Evolutionary conservation across 768 basidiomycete species (phyloP).

Genomic region (Mycena rosella): DNA sequence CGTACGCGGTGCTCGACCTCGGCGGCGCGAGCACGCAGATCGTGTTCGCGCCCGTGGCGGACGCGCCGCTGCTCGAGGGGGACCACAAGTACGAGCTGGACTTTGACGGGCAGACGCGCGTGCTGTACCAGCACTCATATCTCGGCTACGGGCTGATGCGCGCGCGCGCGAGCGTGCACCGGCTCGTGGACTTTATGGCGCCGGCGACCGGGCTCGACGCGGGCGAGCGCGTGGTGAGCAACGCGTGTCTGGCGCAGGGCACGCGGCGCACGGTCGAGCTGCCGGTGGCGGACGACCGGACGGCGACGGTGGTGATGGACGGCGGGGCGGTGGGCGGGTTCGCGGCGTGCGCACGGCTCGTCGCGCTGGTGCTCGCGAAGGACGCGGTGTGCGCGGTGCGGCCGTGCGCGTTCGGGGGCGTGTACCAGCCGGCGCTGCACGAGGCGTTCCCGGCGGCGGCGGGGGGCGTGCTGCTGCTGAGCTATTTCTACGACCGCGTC

Average conservation of each 20-base stretch:
- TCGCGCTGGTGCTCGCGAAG: conserved; percentile 94
- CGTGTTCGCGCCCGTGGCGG: conserved; percentile 89
- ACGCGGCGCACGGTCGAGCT: conserved; percentile 76
- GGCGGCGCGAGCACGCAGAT: conserved; percentile 99
- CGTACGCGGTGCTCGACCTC: conserved; percentile 94
- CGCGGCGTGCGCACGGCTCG: conserved; percentile 85
- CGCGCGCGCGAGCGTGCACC: conserved; percentile 87
- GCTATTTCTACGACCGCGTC: conserved; percentile 98
- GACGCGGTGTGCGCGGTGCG: conserved; percentile 93
- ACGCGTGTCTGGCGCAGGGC: conserved; percentile 85
- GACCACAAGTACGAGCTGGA: conserved; percentile 92
- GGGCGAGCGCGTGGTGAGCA: conserved; percentile 56
- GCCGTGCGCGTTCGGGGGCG: conserved; percentile 97
- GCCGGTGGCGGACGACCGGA: conserved; percentile 57
- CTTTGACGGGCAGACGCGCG: conserved; percentile 78
- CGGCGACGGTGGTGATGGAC: conserved; percentile 83
- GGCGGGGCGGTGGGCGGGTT: conserved; percentile 87
- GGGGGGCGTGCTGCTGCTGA: conserved; percentile 91
- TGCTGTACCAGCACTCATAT: conserved; percentile 97
- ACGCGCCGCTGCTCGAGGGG: conserved; percentile 70
- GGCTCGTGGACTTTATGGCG: conserved; percentile 88
- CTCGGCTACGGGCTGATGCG: conserved; percentile 96
- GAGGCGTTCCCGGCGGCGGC: conserved; percentile 81
- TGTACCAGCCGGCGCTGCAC: conserved; percentile 94
- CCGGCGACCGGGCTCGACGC: not conserved